Evolutionary conservation across 106 monocot genomes (phyloP).

Genomic region (Dioscorea alata): DNA sequence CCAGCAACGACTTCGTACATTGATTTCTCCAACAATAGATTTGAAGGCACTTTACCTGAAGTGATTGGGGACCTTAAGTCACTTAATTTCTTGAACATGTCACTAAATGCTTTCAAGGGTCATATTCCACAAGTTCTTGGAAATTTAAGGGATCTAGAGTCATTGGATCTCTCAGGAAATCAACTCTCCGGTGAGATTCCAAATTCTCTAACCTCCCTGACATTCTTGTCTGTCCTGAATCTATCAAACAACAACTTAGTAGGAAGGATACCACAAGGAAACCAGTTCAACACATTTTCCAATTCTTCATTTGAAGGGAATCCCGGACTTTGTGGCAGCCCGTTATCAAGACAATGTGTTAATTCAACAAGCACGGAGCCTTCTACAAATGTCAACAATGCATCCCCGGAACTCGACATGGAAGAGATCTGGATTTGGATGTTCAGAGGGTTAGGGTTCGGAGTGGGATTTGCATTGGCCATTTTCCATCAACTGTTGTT

Average conservation of each 20-base stretch:
- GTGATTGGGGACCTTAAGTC: background rate
- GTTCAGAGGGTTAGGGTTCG: conserved; percentile 45
- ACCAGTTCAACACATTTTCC: conserved; percentile 42
- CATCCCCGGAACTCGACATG: background rate
- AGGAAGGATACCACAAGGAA: conserved; percentile 36
- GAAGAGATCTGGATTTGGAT: conserved; percentile 20
- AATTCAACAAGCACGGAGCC: background rate
- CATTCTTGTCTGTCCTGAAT: conserved; percentile 13
- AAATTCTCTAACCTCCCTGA: background rate
- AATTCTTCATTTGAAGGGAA: conserved; percentile 41
- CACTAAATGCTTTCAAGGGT: background rate
- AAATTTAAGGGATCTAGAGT: background rate
- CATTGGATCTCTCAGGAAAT: conserved; percentile 3
- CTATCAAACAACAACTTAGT: conserved; percentile 47
- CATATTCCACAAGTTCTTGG: background rate
- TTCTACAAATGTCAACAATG: background rate
- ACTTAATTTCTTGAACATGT: background rate
- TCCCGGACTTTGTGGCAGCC: conserved; percentile 46
- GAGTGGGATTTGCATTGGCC: conserved; percentile 37
- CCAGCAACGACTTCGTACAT: background rate
- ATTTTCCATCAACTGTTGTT: conserved; percentile 6
- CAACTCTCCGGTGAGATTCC: background rate
- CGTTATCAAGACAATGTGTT: conserved; percentile 24
- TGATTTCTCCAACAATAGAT: background rate
- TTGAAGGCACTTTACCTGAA: background rate